phyloP scores from a whole-genome alignment of 2,329 filamentous ascomycete genomes.

The Emericellopsis atlantica region DNA sequence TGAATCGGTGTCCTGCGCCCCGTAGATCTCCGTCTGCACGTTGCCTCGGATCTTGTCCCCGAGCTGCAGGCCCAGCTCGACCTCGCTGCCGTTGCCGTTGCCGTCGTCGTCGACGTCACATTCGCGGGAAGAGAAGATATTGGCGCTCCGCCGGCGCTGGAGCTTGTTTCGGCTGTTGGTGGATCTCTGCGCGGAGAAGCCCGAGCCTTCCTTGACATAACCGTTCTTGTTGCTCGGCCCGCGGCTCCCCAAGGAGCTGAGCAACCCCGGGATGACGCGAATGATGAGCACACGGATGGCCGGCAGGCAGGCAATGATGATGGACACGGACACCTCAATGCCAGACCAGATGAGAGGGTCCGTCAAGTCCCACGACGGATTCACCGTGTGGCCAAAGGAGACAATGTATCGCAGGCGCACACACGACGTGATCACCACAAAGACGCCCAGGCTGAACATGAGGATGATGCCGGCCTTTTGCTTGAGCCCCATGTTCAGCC shows the following conservation, averaged over 20 bases:
- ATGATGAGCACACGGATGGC: conserved; percentile 19
- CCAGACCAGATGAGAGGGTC: conserved; percentile 28
- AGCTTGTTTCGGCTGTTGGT: background rate
- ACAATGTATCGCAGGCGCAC: conserved; percentile 21
- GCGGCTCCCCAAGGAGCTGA: background rate
- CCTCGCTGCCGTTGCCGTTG: conserved; percentile 11
- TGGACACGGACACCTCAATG: conserved; percentile 25
- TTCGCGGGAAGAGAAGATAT: background rate
- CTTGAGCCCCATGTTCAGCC: conserved; percentile 23
- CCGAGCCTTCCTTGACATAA: conserved; percentile 3
- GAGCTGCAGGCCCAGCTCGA: conserved; percentile 11
- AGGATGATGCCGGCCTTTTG: conserved; percentile 28
- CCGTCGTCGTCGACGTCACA: conserved; percentile 1
- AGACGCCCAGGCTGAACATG: conserved; percentile 30
- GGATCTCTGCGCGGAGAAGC: background rate
- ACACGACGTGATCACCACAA: conserved; percentile 22
- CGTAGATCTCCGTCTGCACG: conserved; percentile 16
- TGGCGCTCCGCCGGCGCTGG: background rate
- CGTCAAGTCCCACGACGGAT: conserved; percentile 28
- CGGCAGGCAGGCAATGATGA: conserved; percentile 27
- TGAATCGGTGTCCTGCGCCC: background rate
- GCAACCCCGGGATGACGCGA: conserved; percentile 1
- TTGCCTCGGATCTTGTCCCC: conserved; percentile 16
- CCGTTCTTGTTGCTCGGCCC: background rate
- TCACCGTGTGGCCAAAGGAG: conserved; percentile 16